Evolutionary conservation across 2,329 filamentous ascomycete genomes (phyloP), one percentile per base, ranked within the genome.

Genomic region (Curvularia eragrostidis): DNA sequence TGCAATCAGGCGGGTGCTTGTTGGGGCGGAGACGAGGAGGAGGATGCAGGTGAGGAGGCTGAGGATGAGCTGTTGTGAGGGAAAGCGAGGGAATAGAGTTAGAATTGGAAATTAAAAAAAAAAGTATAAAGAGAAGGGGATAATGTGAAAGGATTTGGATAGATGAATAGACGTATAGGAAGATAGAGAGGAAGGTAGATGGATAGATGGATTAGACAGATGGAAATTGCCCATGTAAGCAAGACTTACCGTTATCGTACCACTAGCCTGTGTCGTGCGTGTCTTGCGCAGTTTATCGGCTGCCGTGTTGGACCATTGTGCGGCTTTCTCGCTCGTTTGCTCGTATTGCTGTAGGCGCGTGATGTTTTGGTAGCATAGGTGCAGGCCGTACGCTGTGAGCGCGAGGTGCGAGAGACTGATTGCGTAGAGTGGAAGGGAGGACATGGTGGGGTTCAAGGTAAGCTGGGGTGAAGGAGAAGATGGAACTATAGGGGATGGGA

Each of bases 271-370:
- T 15, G 76, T 78, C 0, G 70, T 68, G 21, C 74, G 54, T 7
- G 76, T 77, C 59, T 73, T 77, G 39, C 65, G 62, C 39, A 78
- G 59, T 7, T 73, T 65, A 19, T 75, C 56, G 0, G 72, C 73
- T 0, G 71, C 75, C 0, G 67, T 73, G 26, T 66, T 66, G 1
- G 71, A 75, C 68, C 71, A 77, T 62, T 77, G 66, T 44, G 76
- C 76, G 1, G 74, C 75, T 43, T 74, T 75, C 38, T 78, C 66
- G 44, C 67, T 67, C 43, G 69, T 58, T n/a, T 61, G 32, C 47
- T 78, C 76, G 62, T 77, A 78, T 23, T 68, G 56, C 30, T 68
- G 72, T 1, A 78, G 67, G 13, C 70, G 73, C 6, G 68, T 70
- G 53, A 78, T 76, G 66, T 72, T 75, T 32, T 68, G 59, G 63